phyloP scores from a whole-genome alignment of 2,329 filamentous ascomycete genomes.

The Colletotrichum sansevieriae region DNA sequence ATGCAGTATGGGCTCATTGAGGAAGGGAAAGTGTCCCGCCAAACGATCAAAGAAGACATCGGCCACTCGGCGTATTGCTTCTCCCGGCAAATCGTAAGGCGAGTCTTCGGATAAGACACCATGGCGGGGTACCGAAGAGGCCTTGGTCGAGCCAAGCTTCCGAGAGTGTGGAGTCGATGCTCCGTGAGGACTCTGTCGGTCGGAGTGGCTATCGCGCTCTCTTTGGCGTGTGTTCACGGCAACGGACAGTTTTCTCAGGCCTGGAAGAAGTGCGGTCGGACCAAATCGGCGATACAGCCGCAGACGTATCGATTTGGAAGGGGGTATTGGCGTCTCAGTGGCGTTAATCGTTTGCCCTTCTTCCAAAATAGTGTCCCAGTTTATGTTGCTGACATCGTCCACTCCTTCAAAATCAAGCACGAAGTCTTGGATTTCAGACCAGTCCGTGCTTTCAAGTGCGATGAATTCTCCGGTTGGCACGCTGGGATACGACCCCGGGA shows the following conservation, averaged over 20 bases:
- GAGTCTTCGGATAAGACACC: neutral
- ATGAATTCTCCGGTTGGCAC: neutral
- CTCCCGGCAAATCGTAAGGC: slow-evolving; percentile 1
- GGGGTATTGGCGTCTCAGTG: neutral
- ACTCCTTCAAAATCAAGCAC: slow-evolving; percentile 17
- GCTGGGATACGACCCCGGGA: neutral
- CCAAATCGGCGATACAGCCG: slow-evolving; percentile 10
- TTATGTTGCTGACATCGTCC: neutral
- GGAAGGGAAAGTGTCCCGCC: slow-evolving; percentile 1
- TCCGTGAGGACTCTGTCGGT: neutral
- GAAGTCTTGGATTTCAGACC: slow-evolving; percentile 12
- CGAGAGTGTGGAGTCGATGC: slow-evolving; percentile 1
- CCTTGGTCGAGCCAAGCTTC: neutral
- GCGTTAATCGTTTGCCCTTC: neutral
- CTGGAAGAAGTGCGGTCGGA: slow-evolving; percentile 9
- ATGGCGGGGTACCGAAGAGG: neutral
- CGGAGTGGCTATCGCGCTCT: neutral
- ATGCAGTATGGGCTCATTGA: neutral
- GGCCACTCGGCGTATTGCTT: neutral
- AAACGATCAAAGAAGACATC: slow-evolving; percentile 16
- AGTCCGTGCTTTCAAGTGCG: neutral
- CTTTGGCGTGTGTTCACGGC: neutral
- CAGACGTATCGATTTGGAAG: neutral
- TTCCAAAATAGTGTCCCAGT: neutral
- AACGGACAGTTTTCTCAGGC: slow-evolving; percentile 6